phyloP scores from a whole-genome alignment of 306 rosid genomes.

The Abrus pulchellus region DNA sequence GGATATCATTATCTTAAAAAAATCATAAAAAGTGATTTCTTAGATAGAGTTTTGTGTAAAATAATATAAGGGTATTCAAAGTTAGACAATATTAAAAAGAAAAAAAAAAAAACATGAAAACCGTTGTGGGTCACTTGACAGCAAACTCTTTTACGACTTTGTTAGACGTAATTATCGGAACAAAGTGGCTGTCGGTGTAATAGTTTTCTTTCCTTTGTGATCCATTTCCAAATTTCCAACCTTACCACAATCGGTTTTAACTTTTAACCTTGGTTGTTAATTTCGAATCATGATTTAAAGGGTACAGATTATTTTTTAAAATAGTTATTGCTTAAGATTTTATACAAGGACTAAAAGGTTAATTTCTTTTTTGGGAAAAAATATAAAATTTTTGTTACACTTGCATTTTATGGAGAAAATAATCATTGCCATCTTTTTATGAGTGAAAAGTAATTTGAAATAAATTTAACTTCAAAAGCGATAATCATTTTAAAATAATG shows the following conservation, averaged over 20 bases:
- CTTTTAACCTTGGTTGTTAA: neutral
- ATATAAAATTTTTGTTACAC: too few species aligned
- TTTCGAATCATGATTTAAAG: neutral
- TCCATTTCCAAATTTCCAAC: neutral
- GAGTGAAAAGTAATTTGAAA: too few species aligned
- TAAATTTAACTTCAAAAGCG: too few species aligned
- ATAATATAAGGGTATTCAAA: neutral
- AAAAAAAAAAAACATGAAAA: neutral
- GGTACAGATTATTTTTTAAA: neutral
- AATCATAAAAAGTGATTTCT: neutral
- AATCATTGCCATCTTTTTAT: too few species aligned
- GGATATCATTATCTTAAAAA: neutral
- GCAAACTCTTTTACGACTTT: constrained; percentile 18
- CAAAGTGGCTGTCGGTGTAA: constrained; percentile 37
- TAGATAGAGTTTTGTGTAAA: neutral
- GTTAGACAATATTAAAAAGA: neutral
- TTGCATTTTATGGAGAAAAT: too few species aligned
- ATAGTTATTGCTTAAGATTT: too few species aligned
- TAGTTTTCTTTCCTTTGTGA: neutral
- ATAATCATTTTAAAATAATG: too few species aligned
- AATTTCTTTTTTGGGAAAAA: too few species aligned
- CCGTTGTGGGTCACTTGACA: constrained; percentile 10
- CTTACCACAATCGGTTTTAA: neutral
- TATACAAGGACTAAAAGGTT: too few species aligned
- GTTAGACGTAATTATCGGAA: neutral